These are phyloP conservation scores for Amyloporia xantha DNA, from an alignment of 768 basidiomycete species.

Conservation along the genomic window DNA sequence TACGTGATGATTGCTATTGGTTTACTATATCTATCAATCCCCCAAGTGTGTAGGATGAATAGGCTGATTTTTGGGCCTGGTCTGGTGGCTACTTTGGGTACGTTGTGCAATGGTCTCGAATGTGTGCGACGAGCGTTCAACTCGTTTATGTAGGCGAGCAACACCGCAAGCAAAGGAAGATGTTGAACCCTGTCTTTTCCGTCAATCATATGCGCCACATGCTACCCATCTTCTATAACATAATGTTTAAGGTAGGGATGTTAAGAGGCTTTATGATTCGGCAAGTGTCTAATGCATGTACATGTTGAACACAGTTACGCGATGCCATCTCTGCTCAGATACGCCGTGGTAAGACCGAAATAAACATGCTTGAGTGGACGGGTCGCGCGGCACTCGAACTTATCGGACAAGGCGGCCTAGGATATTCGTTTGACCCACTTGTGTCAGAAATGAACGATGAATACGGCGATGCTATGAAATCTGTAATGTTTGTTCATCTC, in stretches of 20 bases:
- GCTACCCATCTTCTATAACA: slow-evolving; percentile 12
- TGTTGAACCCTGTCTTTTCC: slow-evolving; percentile 15
- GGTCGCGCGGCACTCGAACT: slow-evolving; percentile 18
- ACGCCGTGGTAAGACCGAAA: neutral
- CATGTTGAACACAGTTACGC: slow-evolving; percentile 5
- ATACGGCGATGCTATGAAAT: slow-evolving; percentile 18
- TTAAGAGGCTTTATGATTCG: neutral
- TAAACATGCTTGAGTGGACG: slow-evolving; percentile 16
- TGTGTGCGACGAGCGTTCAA: neutral
- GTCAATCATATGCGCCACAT: slow-evolving; percentile 14
- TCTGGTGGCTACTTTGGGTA: slow-evolving; percentile 13
- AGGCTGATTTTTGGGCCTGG: slow-evolving; percentile 10
- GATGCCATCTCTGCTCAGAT: slow-evolving; percentile 3
- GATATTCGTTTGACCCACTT: slow-evolving; percentile 21
- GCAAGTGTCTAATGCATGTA: neutral
- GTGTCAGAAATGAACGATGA: slow-evolving; percentile 8
- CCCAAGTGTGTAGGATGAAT: neutral
- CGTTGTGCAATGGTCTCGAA: neutral
- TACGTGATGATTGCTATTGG: neutral
- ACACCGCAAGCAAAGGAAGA: slow-evolving; percentile 14
- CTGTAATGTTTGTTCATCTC: slow-evolving; percentile 13
- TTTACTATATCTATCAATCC: neutral
- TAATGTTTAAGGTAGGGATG: slow-evolving; percentile 1
- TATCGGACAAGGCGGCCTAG: slow-evolving; percentile 20
- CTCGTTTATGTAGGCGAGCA: slow-evolving; percentile 8